Evolutionary conservation across 768 basidiomycete genomes (phyloP).

Genomic region (Collybia mongolica): DNA sequence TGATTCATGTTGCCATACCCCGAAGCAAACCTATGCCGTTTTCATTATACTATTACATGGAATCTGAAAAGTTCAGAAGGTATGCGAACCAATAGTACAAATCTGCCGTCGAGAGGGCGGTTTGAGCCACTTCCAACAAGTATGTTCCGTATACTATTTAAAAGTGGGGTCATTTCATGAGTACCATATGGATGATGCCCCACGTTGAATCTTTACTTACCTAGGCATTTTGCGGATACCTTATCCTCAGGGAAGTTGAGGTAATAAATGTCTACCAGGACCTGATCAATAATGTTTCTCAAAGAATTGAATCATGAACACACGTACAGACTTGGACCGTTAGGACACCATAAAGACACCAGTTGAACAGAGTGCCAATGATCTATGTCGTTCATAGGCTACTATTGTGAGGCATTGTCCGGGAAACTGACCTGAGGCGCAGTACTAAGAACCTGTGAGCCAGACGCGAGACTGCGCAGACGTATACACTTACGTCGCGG

Average conservation of each 20-base stretch:
- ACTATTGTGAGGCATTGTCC: not conserved
- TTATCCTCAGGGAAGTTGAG: constrained; percentile 2
- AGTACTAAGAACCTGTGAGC: not conserved
- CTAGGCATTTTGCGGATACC: not conserved
- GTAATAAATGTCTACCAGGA: not conserved
- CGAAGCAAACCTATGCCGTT: no score
- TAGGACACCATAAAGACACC: constrained; percentile 10
- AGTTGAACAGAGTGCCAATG: constrained; percentile 11
- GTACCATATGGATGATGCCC: no score
- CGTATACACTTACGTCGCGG: not conserved
- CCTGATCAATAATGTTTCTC: no score
- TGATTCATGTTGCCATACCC: no score
- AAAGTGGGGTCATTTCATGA: no score
- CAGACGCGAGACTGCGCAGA: not conserved
- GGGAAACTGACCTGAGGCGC: not conserved
- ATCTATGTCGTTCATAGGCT: constrained; percentile 2
- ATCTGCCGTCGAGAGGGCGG: no score
- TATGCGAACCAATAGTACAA: no score
- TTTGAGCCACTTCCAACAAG: no score
- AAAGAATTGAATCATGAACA: not conserved
- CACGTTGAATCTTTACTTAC: no score
- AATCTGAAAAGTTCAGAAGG: no score
- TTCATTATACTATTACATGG: no score
- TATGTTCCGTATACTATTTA: no score
- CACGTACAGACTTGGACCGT: constrained; percentile 9